Evolutionary conservation across 371 early-diverging fungal species (phyloP).

Genomic region (Syncephalastrum racemosum): DNA sequence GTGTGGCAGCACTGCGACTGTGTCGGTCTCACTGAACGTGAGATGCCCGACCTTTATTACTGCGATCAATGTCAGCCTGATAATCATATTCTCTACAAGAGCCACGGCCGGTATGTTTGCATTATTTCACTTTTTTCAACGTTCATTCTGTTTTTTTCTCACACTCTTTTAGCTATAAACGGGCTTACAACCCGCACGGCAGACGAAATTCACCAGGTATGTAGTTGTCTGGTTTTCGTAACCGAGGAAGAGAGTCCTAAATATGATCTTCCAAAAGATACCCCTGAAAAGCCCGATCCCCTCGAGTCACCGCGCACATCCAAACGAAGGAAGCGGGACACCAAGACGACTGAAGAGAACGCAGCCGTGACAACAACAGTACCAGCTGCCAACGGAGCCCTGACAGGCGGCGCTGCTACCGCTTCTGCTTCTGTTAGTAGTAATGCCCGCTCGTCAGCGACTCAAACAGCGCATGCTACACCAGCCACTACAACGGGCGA

Average conservation of each 20-base stretch:
- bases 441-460: too few species aligned
- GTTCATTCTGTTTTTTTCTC: background rate
- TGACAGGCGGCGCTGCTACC: too few species aligned
- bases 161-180: conserved; percentile 15
- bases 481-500: background rate
- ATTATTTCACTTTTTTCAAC: background rate
- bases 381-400: conserved; percentile 9
- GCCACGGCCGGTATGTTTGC: conserved; percentile 29
- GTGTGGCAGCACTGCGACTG: conserved; percentile 93
- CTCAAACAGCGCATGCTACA: too few species aligned
- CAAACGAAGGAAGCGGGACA: conserved; percentile 31
- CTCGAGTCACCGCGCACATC: conserved; percentile 19
- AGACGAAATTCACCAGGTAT: background rate
- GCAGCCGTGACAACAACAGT: conserved; percentile 17
- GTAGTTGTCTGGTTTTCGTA: too few species aligned
- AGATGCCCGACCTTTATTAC: conserved; percentile 82
- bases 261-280: background rate
- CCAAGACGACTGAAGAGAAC: conserved; percentile 18
- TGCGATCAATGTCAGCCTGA: conserved; percentile 85
- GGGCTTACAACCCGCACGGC: conserved; percentile 28
- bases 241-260: too few species aligned
- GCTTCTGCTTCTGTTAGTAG: too few species aligned
- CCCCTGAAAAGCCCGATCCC: conserved; percentile 8
- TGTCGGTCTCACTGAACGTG: conserved; percentile 67
- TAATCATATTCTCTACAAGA: conserved; percentile 58